Base-by-base conservation (phyloP, 371 early-diverging fungal genomes). In the Lichtheimia hyalospora region DNA sequence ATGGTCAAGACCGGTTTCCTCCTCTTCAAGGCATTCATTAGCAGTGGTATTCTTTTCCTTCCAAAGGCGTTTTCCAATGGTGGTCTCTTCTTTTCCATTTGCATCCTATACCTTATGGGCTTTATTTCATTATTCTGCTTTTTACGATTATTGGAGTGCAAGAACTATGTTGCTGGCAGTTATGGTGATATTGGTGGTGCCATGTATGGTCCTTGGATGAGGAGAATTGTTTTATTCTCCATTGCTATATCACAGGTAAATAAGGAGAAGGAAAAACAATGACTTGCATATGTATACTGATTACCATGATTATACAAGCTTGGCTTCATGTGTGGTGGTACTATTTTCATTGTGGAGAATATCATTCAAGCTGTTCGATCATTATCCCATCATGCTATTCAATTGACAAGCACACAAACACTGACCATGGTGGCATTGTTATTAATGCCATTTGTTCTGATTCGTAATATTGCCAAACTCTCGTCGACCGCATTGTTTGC, bases 121-220 rank as follows among this genome's bases (percentile, higher is more conserved):
- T 77, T 67, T 50, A 67, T 91, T 27, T 88, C 89, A 7, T 69
- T 89, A 23, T 86, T 86, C 63, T 86, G 87, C 53, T 89, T 89
- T 54, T 60, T 91, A 54, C 67, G 91, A 14, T 74, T 92, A 50
- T 61, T 83, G 15, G 83, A 91, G 16, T 90, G 90, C 63, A 86
- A 90, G 46, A 66, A 79, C 39, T 60, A 75, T 50, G 64, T 86
- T 7, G 72, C 84, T 7, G 94, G 94, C 15, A 92, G 92, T 49
- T 97, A 92, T 79, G 96, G 96, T 61, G 96, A 97, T 68, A 89
- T 96, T 69, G 97, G 94, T 2, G 83, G 85, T 41, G 73, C 81
- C 10, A 73, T 95, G 50, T 95, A 91, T 64, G 97, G 97, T 0
- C 79, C 77, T 12, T 82, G 83, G 74, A 87, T 94, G 88, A 77